These are phyloP conservation scores for Heterobasidion occidentale DNA, from an alignment of 1,284 basidiomycete species.

Conservation along the genomic window DNA sequence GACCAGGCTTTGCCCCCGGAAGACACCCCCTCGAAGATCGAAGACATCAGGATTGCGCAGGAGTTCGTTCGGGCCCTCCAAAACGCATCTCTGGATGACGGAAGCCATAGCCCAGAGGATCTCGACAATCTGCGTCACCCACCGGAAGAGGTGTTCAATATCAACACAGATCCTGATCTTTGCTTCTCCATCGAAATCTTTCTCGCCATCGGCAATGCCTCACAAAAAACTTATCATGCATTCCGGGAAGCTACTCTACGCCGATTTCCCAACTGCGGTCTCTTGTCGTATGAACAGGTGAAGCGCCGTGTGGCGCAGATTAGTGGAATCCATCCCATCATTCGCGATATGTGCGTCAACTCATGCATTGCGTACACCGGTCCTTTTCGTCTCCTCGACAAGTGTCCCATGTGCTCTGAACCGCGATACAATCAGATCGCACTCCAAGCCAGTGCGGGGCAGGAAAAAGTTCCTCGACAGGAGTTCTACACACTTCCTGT, in stretches of 20 bases:
- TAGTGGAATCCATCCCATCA: conserved; percentile 16
- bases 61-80: neutral
- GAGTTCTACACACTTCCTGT: neutral
- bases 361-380: conserved; percentile 21
- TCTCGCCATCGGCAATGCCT: neutral
- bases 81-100: neutral
- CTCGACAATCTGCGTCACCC: neutral
- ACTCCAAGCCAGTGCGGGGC: neutral
- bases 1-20: no score
- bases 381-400: conserved; percentile 12
- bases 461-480: neutral
- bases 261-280: neutral
- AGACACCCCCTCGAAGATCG: no score
- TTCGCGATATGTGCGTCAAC: conserved; percentile 22
- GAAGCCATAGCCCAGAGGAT: neutral
- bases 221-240: neutral
- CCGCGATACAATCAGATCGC: conserved; percentile 14
- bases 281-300: conserved; percentile 17
- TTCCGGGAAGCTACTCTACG: neutral
- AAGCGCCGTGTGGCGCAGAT: conserved; percentile 13
- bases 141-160: neutral
- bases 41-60: neutral
- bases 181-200: neutral
- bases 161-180: neutral
- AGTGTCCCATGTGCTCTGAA: conserved; percentile 17